phyloP scores from a whole-genome alignment of 768 basidiomycete genomes.

The Auricularia auricula-judae region DNA sequence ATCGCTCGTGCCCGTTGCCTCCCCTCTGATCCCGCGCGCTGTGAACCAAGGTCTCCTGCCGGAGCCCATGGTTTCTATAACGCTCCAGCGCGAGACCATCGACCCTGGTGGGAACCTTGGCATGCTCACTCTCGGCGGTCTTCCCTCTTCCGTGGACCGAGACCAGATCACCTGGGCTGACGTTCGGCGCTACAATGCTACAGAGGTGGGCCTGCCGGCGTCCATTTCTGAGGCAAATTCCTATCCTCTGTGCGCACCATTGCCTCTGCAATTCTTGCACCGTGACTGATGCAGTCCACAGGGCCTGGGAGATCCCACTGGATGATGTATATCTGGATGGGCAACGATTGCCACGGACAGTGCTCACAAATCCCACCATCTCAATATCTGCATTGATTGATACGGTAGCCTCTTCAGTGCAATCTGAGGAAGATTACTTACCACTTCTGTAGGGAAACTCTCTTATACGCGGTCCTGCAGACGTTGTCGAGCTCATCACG shows the following conservation, averaged over 20 bases:
- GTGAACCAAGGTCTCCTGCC: slow-evolving; percentile 19
- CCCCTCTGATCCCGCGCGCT: background rate
- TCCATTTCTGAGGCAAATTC: slow-evolving; percentile 18
- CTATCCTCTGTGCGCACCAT: slow-evolving; percentile 2
- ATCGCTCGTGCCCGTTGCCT: slow-evolving; percentile 28
- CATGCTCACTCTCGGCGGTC: slow-evolving; percentile 51
- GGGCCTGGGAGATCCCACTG: slow-evolving; percentile 62
- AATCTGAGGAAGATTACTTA: background rate
- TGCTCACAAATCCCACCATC: slow-evolving; percentile 35
- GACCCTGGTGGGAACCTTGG: slow-evolving; percentile 62
- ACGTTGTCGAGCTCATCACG: slow-evolving; percentile 45
- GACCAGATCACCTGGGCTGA: slow-evolving; percentile 54
- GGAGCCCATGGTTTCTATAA: slow-evolving; percentile 41
- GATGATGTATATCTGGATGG: slow-evolving; percentile 69
- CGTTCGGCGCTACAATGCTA: slow-evolving; percentile 41
- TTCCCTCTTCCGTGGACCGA: slow-evolving; percentile 39
- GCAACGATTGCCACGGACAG: slow-evolving; percentile 43
- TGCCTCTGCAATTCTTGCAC: background rate
- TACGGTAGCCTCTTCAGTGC: slow-evolving; percentile 35
- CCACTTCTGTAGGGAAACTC: slow-evolving; percentile 49
- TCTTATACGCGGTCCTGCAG: slow-evolving; percentile 60
- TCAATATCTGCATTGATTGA: slow-evolving; percentile 57
- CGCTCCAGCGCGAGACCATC: slow-evolving; percentile 58
- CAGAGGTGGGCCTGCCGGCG: slow-evolving; percentile 42
- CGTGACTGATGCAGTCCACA: slow-evolving; percentile 1